Percentiles rank a stretch among this genome's conserved stretches.
Evolutionary conservation across 2,329 filamentous ascomycete species (phyloP).

Genomic region (Alternaria ethzedia): DNA sequence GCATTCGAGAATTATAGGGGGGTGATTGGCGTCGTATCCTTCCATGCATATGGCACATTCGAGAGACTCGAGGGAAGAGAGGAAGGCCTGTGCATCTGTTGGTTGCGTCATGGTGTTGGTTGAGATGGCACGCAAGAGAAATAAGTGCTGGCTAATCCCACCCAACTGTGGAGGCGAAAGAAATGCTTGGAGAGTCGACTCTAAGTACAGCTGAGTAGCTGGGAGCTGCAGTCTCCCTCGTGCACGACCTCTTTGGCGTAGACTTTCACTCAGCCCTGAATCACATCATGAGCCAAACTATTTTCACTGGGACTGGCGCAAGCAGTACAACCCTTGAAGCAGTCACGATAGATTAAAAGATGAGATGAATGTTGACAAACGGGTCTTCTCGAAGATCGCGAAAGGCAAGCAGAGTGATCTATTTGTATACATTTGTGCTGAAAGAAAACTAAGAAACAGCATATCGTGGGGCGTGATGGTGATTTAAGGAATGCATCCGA

Average conservation of each 20-base stretch:
- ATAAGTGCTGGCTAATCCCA: background rate
- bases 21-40: background rate
- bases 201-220: background rate
- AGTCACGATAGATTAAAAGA: background rate
- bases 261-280: background rate
- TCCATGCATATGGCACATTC: slow-evolving; percentile 7
- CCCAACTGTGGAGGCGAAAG: background rate
- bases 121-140: background rate
- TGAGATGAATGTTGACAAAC: background rate
- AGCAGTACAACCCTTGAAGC: background rate
- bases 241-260: background rate
- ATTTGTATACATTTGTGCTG: background rate
- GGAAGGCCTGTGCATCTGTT: background rate
- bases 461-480: background rate
- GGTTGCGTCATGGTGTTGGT: background rate
- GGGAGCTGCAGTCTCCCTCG: background rate
- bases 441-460: background rate
- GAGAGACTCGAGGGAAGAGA: background rate
- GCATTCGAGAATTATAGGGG: background rate
- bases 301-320: background rate
- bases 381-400: background rate
- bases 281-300: background rate
- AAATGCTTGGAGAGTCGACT: background rate
- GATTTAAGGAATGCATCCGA: background rate
- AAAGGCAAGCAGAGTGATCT: background rate